These are phyloP conservation scores for Vachellia pachyceras DNA, from an alignment of 306 rosid genomes.

Conservation along the genomic window DNA sequence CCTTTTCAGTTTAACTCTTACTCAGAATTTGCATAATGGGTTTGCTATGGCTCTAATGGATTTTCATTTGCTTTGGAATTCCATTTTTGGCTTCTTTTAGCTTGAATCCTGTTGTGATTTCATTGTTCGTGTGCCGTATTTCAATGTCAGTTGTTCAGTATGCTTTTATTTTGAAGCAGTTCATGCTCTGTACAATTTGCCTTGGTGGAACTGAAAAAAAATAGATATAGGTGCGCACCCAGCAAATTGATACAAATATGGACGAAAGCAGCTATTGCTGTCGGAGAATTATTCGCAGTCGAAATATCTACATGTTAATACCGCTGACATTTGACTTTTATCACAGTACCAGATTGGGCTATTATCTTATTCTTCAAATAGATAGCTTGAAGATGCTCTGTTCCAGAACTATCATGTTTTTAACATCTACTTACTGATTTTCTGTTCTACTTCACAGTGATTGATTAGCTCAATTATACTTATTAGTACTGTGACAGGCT, in stretches of 20 bases:
- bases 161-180: constrained; percentile 12
- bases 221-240: too few relatives aligned
- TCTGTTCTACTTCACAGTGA: constrained; percentile 19
- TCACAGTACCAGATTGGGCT: constrained; percentile 1
- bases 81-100: background rate
- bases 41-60: too few relatives aligned
- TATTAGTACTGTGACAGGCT: background rate
- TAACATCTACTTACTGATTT: constrained; percentile 8
- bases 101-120: constrained; percentile 25
- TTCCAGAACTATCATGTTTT: constrained; percentile 4
- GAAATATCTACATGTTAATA: constrained; percentile 26
- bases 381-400: constrained; percentile 22
- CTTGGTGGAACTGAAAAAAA: background rate
- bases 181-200: constrained; percentile 6
- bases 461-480: constrained; percentile 4
- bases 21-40: constrained; percentile 18
- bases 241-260: background rate
- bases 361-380: constrained; percentile 18
- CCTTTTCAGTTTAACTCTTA: constrained; percentile 6
- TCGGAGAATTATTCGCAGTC: background rate
- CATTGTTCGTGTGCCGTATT: constrained; percentile 14
- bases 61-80: too few relatives aligned
- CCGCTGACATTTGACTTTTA: constrained; percentile 18
- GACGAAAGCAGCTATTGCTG: constrained; percentile 3
- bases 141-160: background rate